phyloP scores from a whole-genome alignment of 768 basidiomycete species.

The Chalciporus pseudorubinellus region DNA sequence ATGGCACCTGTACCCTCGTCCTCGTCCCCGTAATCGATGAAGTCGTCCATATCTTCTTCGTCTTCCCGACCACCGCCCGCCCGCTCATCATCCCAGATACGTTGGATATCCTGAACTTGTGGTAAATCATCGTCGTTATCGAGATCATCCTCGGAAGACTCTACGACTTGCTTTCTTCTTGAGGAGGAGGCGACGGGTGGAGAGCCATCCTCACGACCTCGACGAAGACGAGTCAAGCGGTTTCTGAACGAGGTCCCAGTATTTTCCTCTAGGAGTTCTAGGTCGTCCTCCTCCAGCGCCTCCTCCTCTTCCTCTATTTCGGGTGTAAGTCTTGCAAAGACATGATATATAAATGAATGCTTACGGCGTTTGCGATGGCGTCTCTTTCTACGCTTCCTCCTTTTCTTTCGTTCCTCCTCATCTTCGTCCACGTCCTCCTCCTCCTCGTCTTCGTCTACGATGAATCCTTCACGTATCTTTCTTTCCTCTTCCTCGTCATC shows the following conservation, averaged over 20 bases:
- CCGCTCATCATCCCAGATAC: conserved; percentile 78
- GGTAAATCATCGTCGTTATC: conserved; percentile 51
- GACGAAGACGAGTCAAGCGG: conserved; percentile 71
- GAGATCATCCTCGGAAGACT: conserved; percentile 78
- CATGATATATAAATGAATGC: conserved; percentile 16
- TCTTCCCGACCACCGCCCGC: conserved; percentile 45
- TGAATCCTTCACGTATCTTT: conserved; percentile 83
- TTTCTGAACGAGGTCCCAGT: conserved; percentile 78
- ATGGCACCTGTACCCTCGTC: conserved; percentile 78
- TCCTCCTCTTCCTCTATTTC: conserved; percentile 49
- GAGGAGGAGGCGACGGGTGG: conserved; percentile 62
- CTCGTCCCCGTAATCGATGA: conserved; percentile 76
- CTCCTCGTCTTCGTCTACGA: conserved; percentile 91
- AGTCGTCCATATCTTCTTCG: conserved; percentile 68
- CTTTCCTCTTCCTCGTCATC: conserved; percentile 88
- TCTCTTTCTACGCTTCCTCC: conserved; percentile 65
- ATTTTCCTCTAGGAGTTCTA: conserved; percentile 83
- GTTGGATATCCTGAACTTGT: conserved; percentile 59
- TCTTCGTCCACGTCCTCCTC: conserved; percentile 74
- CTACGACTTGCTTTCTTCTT: conserved; percentile 55
- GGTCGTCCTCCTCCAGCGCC: conserved; percentile 79
- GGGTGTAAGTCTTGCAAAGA: conserved; percentile 10
- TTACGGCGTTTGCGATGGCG: conserved; percentile 55
- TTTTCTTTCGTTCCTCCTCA: conserved; percentile 51
- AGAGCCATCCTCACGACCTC: conserved; percentile 70